Evolutionary conservation across 169 alveolate species (phyloP), one percentile per base, ranked within the genome.

Genomic region (Cryptosporidium canis): DNA sequence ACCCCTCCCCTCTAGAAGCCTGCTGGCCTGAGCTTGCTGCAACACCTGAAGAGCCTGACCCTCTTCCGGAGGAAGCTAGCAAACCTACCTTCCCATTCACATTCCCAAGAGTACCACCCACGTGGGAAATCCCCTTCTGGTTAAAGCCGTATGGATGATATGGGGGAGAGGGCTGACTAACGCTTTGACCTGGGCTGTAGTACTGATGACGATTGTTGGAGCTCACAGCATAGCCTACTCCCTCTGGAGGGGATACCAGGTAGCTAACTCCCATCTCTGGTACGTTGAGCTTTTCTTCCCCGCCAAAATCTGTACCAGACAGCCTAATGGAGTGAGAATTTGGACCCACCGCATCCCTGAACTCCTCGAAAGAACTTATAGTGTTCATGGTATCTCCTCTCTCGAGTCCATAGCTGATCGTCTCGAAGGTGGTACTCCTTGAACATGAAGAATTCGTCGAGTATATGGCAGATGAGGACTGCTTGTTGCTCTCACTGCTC

Each of bases 381-480:
- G 71, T 77, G 18, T 43, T 77, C 29, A 45, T 39, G n/a, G 45
- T 27, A 12, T 56, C 71, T 7, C 64, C 64, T 16, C 77, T 43
- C 71, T 77, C 87, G 27, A 41, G 12, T 12, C 66, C 66, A 31
- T 45, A 67, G 12, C 47, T 29, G n/a, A 77, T 56, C 11, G 72
- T 77, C 14, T 77, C 87, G 12, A 58, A 77, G 31, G 87, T 77
- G 11, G 77, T 77, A 24, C 87, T 77, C 11, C 87, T 55, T 9
- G 87, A 77, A 31, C 55, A 77, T 9, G 77, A 77, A 27, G 72
- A 29, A 5, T 33, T 77, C 18, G 66, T 58, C 4, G 70, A 55
- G 44, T 77, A 77, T 1, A 61, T 61, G n/a, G 68, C 12, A 2
- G 68, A 61, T 29, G 48, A 29, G 6, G 47, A 29, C 9, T 51